Conservation (phyloP, 768 basidiomycete genomes). For the Kondoa malvinella region DNA sequence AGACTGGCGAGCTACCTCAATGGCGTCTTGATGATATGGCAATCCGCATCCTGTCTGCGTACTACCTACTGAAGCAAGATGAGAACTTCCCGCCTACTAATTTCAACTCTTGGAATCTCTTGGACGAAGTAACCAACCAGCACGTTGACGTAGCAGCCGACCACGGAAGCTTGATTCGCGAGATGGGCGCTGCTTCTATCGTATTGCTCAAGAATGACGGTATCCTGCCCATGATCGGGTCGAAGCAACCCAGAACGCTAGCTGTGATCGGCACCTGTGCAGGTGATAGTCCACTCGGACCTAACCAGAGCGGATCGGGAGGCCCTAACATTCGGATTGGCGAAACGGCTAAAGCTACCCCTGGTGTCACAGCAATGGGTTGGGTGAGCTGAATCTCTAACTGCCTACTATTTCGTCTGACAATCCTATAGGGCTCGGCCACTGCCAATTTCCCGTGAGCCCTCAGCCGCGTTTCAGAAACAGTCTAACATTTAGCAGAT, state of each 20-base stretch:
- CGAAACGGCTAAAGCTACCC: no score
- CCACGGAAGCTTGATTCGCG: background rate
- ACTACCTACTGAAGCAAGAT: background rate
- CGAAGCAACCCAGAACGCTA: background rate
- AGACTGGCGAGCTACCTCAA: background rate
- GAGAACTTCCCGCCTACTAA: conserved; percentile 2
- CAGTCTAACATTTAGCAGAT: no score
- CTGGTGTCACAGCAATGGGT: background rate
- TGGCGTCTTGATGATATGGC: conserved; percentile 1
- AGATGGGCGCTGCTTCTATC: conserved; percentile 23
- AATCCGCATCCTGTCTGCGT: conserved; percentile 1
- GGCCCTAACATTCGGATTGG: background rate
- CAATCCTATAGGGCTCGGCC: background rate
- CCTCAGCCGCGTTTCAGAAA: no score
- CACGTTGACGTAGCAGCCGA: conserved; percentile 1
- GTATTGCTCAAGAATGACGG: conserved; percentile 29
- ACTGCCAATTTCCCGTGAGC: background rate
- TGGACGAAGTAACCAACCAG: background rate
- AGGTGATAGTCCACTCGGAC: background rate
- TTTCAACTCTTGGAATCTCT: background rate
- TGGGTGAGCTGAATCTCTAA: background rate
- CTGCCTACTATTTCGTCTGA: background rate
- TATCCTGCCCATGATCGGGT: conserved; percentile 9
- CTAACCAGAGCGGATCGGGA: background rate
- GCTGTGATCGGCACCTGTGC: background rate